Evolutionary conservation across 179 eudicot genomes (phyloP), one percentile per base, ranked within the genome.

Genomic region (Patellifolia procumbens): DNA sequence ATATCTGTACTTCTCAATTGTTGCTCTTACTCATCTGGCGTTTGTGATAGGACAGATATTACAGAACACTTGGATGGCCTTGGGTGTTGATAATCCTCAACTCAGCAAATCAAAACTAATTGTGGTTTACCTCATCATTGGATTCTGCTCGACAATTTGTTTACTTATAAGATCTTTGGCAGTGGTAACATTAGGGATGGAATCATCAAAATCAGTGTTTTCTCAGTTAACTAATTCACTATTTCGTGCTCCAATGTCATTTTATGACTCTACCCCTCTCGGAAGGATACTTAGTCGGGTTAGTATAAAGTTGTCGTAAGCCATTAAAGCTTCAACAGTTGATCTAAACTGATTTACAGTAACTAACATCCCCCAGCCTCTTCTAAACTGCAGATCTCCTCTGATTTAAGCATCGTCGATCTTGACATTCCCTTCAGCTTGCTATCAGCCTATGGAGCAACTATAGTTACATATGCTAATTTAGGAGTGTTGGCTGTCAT

Each of bases 261-360:
- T 89, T 79, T 89, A 86, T 69, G 93, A 89, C 80, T 89, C 91
- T 29, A 89, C 93, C 0, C 93, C 93, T 59, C 82, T 88, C 78
- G 93, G 93, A 77, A 86, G 93, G 75, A 88, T 89, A 58, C 76
- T 89, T 11, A 88, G 87, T 78, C 79, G 93, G 88, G 91, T 87
- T 78, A 80, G 76, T 62, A 72, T 58, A 24, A 24, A 20, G 22
- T 11, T 72, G 16, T 2, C n/a, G 45, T 61, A 55, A 66, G 20
- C 64, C 31, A n/a, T 71, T 29, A 22, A n/a, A 31, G 4, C 10
- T 17, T 4, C 42, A 5, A 42, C 42, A 9, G 60, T 6, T 19
- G 15, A 2, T 34, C 1, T 28, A 6, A 12, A 12, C 43, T 60
- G 22, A 53, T n/a, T 53, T 0, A 8, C 20, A 5, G n/a, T n/a